Percentiles rank a stretch among this genome's conserved stretches.
These are phyloP conservation scores for Collybia nuda DNA, from an alignment of 768 basidiomycete species.

Conservation along the genomic window DNA sequence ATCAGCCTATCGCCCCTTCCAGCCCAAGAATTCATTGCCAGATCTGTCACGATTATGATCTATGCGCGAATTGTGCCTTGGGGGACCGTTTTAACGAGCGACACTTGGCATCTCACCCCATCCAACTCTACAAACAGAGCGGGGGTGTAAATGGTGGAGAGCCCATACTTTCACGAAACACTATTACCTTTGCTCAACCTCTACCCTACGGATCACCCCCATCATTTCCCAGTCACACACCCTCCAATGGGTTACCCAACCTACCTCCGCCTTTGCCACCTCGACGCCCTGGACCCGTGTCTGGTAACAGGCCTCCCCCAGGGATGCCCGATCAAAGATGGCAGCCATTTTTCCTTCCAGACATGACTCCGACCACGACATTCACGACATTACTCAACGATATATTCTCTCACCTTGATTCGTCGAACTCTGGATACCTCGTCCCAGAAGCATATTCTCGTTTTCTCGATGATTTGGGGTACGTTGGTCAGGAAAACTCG, in stretches of 20 bases:
- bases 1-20: neutral
- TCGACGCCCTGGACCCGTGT: too few relatives aligned
- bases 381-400: constrained; percentile 12
- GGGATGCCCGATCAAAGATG: neutral
- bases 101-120: constrained; percentile 7
- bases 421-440: constrained; percentile 7
- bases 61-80: constrained; percentile 12
- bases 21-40: constrained; percentile 10
- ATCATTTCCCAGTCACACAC: neutral
- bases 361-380: constrained; percentile 10
- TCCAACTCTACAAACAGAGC: constrained; percentile 11
- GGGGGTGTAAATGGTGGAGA: neutral
- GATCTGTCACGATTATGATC: constrained; percentile 9
- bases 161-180: constrained; percentile 7
- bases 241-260: too few relatives aligned
- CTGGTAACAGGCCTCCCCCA: too few relatives aligned
- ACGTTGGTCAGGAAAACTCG: constrained; percentile 7
- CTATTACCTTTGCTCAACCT: constrained; percentile 1
- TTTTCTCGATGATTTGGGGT: constrained; percentile 15
- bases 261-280: too few relatives aligned
- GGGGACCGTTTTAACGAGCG: constrained; percentile 8
- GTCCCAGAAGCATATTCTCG: constrained; percentile 10
- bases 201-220: neutral
- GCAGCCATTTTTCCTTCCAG: constrained; percentile 11
- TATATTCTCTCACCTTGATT: constrained; percentile 13